phyloP scores from a whole-genome alignment of 1,284 basidiomycete genomes.

The Stereum hirsutum region DNA sequence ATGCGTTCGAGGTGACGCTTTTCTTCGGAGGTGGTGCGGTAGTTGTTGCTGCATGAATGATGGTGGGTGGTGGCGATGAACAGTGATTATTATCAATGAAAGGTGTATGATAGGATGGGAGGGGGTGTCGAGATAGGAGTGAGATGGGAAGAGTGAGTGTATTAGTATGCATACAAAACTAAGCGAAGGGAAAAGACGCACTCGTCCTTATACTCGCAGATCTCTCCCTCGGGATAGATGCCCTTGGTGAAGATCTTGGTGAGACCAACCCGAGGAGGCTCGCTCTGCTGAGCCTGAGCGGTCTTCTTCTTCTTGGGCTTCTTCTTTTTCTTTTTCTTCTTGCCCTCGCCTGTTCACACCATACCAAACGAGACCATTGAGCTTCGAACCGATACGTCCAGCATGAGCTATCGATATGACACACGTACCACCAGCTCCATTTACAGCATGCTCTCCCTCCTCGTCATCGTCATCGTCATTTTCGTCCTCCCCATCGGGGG shows the following conservation, averaged over 20 bases:
- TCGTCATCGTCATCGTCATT: too few relatives aligned
- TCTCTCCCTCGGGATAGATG: constrained; percentile 86
- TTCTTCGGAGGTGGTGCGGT: constrained; percentile 87
- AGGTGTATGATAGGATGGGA: too few relatives aligned
- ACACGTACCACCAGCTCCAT: too few relatives aligned
- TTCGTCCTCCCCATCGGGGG: too few relatives aligned
- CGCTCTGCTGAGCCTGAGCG: constrained; percentile 77
- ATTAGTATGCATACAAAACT: not conserved
- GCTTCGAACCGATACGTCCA: too few relatives aligned
- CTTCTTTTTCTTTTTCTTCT: constrained; percentile 59
- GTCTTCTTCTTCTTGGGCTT: constrained; percentile 95
- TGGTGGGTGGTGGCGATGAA: too few relatives aligned
- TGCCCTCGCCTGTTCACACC: too few relatives aligned
- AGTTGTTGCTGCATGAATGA: constrained; percentile 86
- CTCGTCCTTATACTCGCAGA: constrained; percentile 90
- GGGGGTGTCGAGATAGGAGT: not conserved
- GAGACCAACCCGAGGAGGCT: constrained; percentile 88
- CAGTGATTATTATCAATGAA: too few relatives aligned
- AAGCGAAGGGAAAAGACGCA: constrained; percentile 25
- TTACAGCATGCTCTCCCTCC: too few relatives aligned
- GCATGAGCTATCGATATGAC: too few relatives aligned
- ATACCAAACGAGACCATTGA: too few relatives aligned
- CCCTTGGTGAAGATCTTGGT: constrained; percentile 86
- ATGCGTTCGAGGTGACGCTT: constrained; percentile 77
- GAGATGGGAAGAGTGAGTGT: not conserved